Conservation (phyloP, 176 grass and related monocot genomes). For the Chloris gayana region DNA sequence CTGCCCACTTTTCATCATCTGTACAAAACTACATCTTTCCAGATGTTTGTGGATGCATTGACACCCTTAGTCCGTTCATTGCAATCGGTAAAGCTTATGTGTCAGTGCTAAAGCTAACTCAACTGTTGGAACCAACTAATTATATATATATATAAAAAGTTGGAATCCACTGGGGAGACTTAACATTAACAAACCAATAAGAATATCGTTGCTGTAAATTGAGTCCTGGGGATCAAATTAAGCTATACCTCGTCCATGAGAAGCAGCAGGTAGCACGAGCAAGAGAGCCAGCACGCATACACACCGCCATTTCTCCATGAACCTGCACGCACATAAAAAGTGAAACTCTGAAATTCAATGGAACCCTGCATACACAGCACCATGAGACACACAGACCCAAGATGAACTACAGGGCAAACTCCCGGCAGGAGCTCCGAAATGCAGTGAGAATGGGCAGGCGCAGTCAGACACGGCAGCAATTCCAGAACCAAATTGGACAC, state of each 20-base stretch:
- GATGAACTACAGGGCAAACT: neutral
- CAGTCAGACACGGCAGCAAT: neutral
- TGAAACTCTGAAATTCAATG: neutral
- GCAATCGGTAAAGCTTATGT: too few relatives aligned
- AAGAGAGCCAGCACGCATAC: neutral
- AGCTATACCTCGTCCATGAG: conserved; percentile 29
- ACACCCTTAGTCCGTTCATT: neutral
- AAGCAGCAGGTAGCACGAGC: conserved; percentile 31
- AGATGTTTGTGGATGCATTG: neutral
- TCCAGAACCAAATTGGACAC: conserved; percentile 1
- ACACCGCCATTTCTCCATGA: conserved; percentile 43
- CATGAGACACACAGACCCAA: neutral
- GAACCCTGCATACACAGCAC: neutral
- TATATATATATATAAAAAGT: too few relatives aligned
- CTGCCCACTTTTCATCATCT: neutral
- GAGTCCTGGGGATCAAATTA: neutral
- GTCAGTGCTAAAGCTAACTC: neutral
- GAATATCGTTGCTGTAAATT: neutral
- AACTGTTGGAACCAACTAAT: neutral
- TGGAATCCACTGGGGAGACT: neutral
- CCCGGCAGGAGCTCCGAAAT: conserved; percentile 1
- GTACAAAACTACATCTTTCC: neutral
- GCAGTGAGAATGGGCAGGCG: neutral
- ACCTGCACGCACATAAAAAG: conserved; percentile 20
- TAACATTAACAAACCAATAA: neutral